A percentile compares a stretch with the other conserved stretches of the same genome.
phyloP scores from a whole-genome alignment of 352 stramenopile genomes.

The Pythium dissimile region DNA sequence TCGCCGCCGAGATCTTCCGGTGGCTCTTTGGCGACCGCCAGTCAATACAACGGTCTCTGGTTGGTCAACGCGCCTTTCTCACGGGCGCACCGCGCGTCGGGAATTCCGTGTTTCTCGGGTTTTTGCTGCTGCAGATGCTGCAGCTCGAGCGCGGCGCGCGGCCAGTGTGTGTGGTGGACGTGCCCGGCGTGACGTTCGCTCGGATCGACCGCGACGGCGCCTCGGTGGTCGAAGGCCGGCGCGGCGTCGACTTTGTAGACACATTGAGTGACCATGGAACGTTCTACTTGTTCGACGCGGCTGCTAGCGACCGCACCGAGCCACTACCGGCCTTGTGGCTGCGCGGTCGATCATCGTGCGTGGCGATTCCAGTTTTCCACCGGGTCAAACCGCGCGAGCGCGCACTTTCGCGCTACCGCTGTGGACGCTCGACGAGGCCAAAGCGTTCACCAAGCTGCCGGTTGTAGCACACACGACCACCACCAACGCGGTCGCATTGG shows the following conservation, averaged over 20 bases:
- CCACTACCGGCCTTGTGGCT: background rate
- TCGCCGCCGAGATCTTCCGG: background rate
- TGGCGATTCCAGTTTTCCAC: background rate
- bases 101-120: slow-evolving; percentile 15
- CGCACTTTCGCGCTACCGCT: slow-evolving; percentile 1
- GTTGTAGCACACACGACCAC: background rate
- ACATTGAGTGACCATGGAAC: background rate
- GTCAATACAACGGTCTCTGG: background rate
- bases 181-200: slow-evolving; percentile 8
- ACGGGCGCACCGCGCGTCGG: slow-evolving; percentile 1
- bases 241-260: background rate
- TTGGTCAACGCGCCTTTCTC: background rate
- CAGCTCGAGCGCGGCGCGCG: background rate
- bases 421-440: slow-evolving; percentile 6
- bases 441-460: background rate
- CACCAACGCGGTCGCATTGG: background rate
- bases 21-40: background rate
- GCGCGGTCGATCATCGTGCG: background rate
- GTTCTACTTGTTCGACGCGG: slow-evolving; percentile 6
- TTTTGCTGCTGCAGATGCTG: slow-evolving; percentile 6
- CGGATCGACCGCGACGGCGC: background rate
- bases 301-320: background rate
- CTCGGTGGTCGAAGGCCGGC: background rate
- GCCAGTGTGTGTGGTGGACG: background rate
- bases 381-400: background rate